Evolutionary conservation across 164 flowering plant species (phyloP).

Genomic region (Nymphaea thermarum): DNA sequence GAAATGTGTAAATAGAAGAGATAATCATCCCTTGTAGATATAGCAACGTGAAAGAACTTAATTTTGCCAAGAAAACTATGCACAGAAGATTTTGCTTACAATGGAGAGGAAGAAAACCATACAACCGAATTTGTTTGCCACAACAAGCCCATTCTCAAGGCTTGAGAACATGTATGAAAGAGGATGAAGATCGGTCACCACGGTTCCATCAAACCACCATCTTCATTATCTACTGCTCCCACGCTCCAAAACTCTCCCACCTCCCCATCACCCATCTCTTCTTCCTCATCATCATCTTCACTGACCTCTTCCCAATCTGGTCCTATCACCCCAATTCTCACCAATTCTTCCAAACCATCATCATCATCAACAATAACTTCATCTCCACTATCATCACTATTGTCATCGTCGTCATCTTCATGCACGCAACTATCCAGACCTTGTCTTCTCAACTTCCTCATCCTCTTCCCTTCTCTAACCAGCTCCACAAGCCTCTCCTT

Average conservation of each 20-base stretch:
- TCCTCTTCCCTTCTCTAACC: constrained; percentile 55
- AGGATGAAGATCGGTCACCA: too few species aligned
- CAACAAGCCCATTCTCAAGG: too few species aligned
- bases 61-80: not conserved
- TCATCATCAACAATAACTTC: constrained; percentile 11
- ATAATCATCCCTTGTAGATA: too few species aligned
- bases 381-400: constrained; percentile 14
- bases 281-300: not conserved
- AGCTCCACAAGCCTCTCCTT: constrained; percentile 45
- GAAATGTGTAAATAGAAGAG: too few species aligned
- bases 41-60: too few species aligned
- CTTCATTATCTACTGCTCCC: too few species aligned
- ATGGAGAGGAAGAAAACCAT: not conserved
- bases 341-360: constrained; percentile 44
- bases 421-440: constrained; percentile 2
- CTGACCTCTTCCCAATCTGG: not conserved
- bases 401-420: constrained; percentile 7
- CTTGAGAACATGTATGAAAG: too few species aligned
- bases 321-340: constrained; percentile 11
- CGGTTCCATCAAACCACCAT: too few species aligned
- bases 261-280: not conserved
- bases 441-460: constrained; percentile 53
- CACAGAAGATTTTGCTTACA: not conserved
- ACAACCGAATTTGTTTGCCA: too few species aligned
- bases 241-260: not conserved